Evolutionary conservation across 2,329 filamentous ascomycete genomes (phyloP), one percentile per base, ranked within the genome.

Genomic region (Periglandula ipomoeae): DNA sequence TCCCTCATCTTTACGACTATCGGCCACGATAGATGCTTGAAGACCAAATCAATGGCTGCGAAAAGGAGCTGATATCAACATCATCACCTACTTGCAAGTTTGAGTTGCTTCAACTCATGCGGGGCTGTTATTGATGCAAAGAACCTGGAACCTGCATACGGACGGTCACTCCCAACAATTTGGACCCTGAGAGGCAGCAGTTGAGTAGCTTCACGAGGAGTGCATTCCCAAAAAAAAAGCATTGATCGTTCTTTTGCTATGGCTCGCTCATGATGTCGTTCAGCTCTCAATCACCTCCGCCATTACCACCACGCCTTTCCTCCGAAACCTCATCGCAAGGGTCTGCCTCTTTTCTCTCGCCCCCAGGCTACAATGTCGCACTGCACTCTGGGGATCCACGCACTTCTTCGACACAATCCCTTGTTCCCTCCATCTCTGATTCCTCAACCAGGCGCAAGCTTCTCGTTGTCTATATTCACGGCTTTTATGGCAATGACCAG

Each of bases 401-500:
- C 35, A 64, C 68, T 32, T 76, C 74, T 4, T 78, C 75, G 23
- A 67, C 70, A 1, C 70, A 71, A 56, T 74, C 70, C 3, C 61
- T 73, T 30, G 56, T 60, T 39, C 62, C 69, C 5, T 52, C 57
- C 5, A 47, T 51, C n/a, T 40, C 52, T 19, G 51, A 54, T 15
- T 50, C 50, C 15, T 51, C 57, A 35, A 63, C 57, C 52, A 70
- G 72, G 40, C 73, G 79, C 52, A 79, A 73, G 23, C 72, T 96
- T 22, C 74, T 96, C 1, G 63, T 95, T 20, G 72, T 95, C 47
- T 95, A 89, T 62, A 82, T 95, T 49, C 90, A 95, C 69, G 89
- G 90, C 52, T 95, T 94, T 68, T 85, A 93, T 75, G 89, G 90
- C 46, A 85, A 87, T 51, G 87, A 93, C 64, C 85, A 85, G 27